phyloP scores from a whole-genome alignment of 352 stramenopile species.

The Pilasporangium apinafurcum region DNA sequence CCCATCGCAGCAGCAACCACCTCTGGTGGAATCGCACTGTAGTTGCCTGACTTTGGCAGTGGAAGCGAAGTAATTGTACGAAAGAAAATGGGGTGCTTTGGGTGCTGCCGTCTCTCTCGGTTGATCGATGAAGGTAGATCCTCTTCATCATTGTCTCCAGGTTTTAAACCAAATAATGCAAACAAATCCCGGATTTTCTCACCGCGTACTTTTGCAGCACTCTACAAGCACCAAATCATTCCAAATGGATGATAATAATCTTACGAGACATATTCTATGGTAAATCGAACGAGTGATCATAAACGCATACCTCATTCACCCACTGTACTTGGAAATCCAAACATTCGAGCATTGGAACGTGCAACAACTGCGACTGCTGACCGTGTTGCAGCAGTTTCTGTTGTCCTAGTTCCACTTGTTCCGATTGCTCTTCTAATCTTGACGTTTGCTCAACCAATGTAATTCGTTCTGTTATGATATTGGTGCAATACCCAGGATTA shows the following conservation, averaged over 20 bases:
- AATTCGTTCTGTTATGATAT: conserved; percentile 33
- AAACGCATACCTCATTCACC: conserved; percentile 31
- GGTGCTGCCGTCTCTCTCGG: not conserved
- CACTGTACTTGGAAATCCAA: conserved; percentile 67
- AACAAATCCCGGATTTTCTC: conserved; percentile 71
- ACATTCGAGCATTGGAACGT: conserved; percentile 48
- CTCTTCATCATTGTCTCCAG: not conserved
- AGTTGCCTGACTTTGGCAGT: conserved; percentile 64
- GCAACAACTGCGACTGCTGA: conserved; percentile 22
- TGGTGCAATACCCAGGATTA: no score
- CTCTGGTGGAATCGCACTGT: conserved; percentile 63
- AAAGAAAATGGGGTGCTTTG: conserved; percentile 26
- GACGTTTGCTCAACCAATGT: conserved; percentile 45
- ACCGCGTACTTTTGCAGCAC: conserved; percentile 50
- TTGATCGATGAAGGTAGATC: no score
- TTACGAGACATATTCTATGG: not conserved
- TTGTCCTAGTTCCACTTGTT: conserved; percentile 33
- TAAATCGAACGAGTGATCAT: not conserved
- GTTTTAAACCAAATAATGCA: conserved; percentile 34
- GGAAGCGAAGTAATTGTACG: conserved; percentile 62
- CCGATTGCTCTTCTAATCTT: conserved; percentile 36
- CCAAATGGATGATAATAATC: no score
- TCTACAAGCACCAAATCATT: conserved; percentile 41
- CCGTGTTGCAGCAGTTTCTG: conserved; percentile 26
- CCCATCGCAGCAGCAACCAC: conserved; percentile 64